Evolutionary conservation across 1,284 basidiomycete species (phyloP).

Genomic region (Violaceomyces palustris): DNA sequence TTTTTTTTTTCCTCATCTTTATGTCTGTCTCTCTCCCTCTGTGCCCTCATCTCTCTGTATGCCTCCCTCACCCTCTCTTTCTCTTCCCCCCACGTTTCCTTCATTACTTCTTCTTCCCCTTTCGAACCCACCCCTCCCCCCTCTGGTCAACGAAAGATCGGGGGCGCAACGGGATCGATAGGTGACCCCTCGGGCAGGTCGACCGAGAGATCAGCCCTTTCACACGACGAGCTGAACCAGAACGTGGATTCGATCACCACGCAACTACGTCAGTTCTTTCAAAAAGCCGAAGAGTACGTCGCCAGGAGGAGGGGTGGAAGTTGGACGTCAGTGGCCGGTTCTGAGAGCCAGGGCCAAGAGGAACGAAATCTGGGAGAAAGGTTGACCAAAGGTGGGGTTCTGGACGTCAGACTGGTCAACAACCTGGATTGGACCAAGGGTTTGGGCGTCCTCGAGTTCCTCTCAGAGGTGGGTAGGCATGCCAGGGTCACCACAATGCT

Average conservation of each 20-base stretch:
- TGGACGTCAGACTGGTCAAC: slow-evolving; percentile 58
- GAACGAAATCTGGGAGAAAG: too few species aligned
- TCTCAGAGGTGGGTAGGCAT: slow-evolving; percentile 73
- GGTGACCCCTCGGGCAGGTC: slow-evolving; percentile 90
- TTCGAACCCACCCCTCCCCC: not conserved
- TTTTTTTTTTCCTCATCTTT: too few species aligned
- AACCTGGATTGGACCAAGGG: slow-evolving; percentile 78
- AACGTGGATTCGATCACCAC: slow-evolving; percentile 68
- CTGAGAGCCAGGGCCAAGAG: slow-evolving; percentile 3
- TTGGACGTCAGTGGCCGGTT: not conserved
- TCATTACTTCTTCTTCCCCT: too few species aligned
- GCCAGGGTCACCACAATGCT: slow-evolving; percentile 86
- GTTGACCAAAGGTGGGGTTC: too few species aligned
- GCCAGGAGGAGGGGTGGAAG: slow-evolving; percentile 46
- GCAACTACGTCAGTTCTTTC: slow-evolving; percentile 70
- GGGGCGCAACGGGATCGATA: slow-evolving; percentile 91
- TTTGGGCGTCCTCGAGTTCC: slow-evolving; percentile 75
- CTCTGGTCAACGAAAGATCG: slow-evolving; percentile 63
- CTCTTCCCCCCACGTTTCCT: too few species aligned
- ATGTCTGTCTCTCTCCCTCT: too few species aligned
- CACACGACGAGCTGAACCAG: slow-evolving; percentile 60
- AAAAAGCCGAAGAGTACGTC: slow-evolving; percentile 60
- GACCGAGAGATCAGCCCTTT: slow-evolving; percentile 72
- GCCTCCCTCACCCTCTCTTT: too few species aligned
- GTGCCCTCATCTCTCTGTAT: too few species aligned